Percentiles rank a stretch among this genome's conserved stretches.
Conservation (phyloP, 2,329 filamentous ascomycete species). For the Penicillium crustosum region DNA sequence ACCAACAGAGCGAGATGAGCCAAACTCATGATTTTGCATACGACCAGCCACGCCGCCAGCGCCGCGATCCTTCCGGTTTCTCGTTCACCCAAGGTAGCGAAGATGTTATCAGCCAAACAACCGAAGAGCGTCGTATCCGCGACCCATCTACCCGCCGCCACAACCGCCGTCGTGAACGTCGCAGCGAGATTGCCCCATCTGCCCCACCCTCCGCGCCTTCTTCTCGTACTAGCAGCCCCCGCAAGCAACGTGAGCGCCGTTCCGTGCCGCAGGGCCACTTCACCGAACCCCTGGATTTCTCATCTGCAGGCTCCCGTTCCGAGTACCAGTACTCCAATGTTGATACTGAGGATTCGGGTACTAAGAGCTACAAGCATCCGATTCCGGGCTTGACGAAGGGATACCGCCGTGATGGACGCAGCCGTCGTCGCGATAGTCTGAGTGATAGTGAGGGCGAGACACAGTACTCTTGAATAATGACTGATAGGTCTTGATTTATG, state of each 20-base stretch:
- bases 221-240: conserved; percentile 38
- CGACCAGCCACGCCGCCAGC: conserved; percentile 25
- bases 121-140: conserved; percentile 37
- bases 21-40: conserved; percentile 48
- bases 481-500: not conserved
- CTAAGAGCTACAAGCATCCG: conserved; percentile 57
- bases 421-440: conserved; percentile 52
- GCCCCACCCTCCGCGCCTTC: conserved; percentile 27
- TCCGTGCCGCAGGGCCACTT: conserved; percentile 40
- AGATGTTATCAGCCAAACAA: conserved; percentile 38
- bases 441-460: conserved; percentile 53
- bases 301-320: conserved; percentile 38
- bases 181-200: conserved; percentile 15
- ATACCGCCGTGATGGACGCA: conserved; percentile 41
- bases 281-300: conserved; percentile 47
- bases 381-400: conserved; percentile 55
- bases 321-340: conserved; percentile 45
- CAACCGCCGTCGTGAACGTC: conserved; percentile 34
- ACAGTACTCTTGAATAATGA: conserved; percentile 25
- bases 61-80: conserved; percentile 41
- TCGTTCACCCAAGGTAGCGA: conserved; percentile 54
- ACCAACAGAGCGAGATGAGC: conserved; percentile 48
- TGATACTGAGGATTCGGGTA: conserved; percentile 48
- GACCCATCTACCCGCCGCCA: conserved; percentile 33
- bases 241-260: conserved; percentile 36